Base-by-base conservation (phyloP, 441 rosid species). In the Euphorbia neoarborescens region DNA sequence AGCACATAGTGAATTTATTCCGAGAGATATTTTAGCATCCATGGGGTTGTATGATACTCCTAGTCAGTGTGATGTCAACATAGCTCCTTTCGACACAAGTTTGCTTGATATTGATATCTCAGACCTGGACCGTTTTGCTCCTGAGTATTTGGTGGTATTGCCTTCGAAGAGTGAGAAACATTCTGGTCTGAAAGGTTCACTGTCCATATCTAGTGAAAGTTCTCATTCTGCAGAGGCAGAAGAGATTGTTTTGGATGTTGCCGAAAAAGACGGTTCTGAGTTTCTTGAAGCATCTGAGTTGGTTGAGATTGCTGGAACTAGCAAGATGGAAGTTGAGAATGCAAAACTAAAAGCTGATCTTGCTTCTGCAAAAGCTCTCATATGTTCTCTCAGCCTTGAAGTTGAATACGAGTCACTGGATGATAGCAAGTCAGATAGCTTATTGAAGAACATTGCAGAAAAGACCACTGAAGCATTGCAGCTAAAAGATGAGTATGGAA, bases 271-370 rank as follows among this genome's bases (percentile, higher is more conserved):
- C 51, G 76, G 77, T 62, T 58, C 77, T 48, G 88, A 83, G 75
- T 80, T 87, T 65, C 88, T 85, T 38, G 92, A 87, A 77, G 85
- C 75, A 61, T 81, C 76, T 85, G 96, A 90, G 53, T 73, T 89
- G 73, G 72, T 85, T 66, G 98, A 94, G 81, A 89, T 95, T 73
- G 93, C 94, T 71, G 98, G 99, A 75, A 95, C 98, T 60, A 89
- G 98, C 89, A 90, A 84, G 84, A 76, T 89, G 83, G 99, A 95
- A 82, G 98, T 95, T 78, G 98, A 92, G 86, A 92, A 92, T 80
- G 96, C 95, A 75, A 95, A 85, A 81, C 83, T 95, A 75, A 95
- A 89, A 84, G 99, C 99, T 44, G 97, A 95, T 62, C 97, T 92
- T 82, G 99, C 99, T 84, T 89, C 97, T 77, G 94, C 92, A 35